Evolutionary conservation across 1,139 yeast genomes (phyloP), one percentile per base, ranked within the genome.

Genomic region (Dujonia santamariae): DNA sequence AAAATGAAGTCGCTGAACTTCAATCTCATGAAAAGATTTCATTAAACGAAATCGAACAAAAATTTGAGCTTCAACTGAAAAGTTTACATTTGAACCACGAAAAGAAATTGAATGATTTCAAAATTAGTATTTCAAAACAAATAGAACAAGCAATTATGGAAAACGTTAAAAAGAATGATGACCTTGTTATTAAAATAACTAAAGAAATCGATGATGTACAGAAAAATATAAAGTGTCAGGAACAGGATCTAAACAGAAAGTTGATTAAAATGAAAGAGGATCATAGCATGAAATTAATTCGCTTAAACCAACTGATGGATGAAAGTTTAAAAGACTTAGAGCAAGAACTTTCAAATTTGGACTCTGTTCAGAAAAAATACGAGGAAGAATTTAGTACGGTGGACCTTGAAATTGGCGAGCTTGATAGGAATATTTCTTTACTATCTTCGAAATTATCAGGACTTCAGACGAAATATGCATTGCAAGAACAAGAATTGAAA

Each of bases 61-160:
- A 64, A 25, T 62, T 53, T 40, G 63, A 63, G 17, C 41, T 67
- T 23, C 56, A 64, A 30, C 42, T 56, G 22, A 53, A 63, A 31
- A 59, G 64, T 37, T 42, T 69, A 37, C 54, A 56, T 16, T 48
- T 63, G 3, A 57, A 61, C 11, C 61, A 63, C 41, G 63, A 65
- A 7, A 50, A 56, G 13, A 56, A 56, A 19, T 48, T 72, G 12
- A 58, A 63, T 36, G 51, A 53, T 14, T 47, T 71, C 29, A 68
- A 68, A 32, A 70, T 66, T 37, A 49, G 50, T 5, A 67, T 58
- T 7, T 46, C 57, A 2, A 44, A 37, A 3, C 54, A 65, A 40
- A 59, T 70, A 5, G 75, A 73, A 31, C 40, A 46, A 8, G 43
- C 67, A 8, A 59, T 67, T 21, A 46, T 48, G 14, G 45, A 53